Evolutionary conservation across 148 eudicot species (phyloP).

Genomic region (Cornus controversa): DNA sequence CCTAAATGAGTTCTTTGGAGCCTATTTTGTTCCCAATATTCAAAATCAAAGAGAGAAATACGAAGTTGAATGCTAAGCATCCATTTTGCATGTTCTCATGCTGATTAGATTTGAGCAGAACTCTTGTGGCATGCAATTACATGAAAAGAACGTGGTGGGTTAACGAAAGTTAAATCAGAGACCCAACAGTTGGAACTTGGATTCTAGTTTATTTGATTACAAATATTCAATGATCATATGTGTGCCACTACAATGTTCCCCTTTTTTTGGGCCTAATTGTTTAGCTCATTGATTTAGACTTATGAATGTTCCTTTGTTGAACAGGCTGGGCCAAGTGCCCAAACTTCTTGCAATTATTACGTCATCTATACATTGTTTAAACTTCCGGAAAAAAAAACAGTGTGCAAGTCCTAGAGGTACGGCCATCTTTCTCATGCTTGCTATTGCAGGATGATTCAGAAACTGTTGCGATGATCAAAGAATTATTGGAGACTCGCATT

Average conservation of each 20-base stretch:
- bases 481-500: conserved; percentile 89
- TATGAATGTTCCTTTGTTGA: too few relatives aligned
- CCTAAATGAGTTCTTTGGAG: too few relatives aligned
- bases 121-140: not conserved
- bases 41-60: too few relatives aligned
- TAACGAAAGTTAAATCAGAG: not conserved
- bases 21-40: too few relatives aligned
- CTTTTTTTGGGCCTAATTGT: too few relatives aligned
- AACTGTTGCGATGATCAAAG: conserved; percentile 98
- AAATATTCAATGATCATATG: not conserved
- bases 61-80: not conserved
- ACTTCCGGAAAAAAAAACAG: too few relatives aligned
- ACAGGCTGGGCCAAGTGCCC: too few relatives aligned
- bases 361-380: too few relatives aligned
- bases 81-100: not conserved
- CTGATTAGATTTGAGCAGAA: not conserved
- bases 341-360: too few relatives aligned
- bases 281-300: too few relatives aligned
- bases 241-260: too few relatives aligned
- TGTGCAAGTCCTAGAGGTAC: too few relatives aligned
- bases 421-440: conserved; percentile 2
- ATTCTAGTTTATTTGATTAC: not conserved
- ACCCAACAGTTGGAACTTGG: not conserved
- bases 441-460: conserved; percentile 86
- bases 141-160: not conserved